Evolutionary conservation across 2,329 filamentous ascomycete species (phyloP).

Genomic region (Fusarium sp.): DNA sequence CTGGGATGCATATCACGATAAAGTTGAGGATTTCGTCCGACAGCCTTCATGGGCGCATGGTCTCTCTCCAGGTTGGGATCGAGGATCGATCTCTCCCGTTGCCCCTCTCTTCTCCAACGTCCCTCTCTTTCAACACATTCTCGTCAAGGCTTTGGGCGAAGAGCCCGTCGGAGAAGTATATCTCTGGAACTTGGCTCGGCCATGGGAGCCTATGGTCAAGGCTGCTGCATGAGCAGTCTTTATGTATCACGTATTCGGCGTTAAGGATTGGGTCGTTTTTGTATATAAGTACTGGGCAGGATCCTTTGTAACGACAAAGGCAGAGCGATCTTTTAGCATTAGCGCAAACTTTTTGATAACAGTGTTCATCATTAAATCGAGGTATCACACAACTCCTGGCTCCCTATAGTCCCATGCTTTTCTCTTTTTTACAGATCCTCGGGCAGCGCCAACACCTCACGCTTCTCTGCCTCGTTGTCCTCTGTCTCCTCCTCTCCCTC

Average conservation of each 20-base stretch:
- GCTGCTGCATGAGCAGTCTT: conserved; percentile 44
- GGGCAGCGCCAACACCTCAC: conserved; percentile 37
- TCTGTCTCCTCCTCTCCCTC: conserved; percentile 53
- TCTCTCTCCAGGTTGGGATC: conserved; percentile 43
- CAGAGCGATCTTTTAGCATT: conserved; percentile 21
- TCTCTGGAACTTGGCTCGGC: conserved; percentile 52
- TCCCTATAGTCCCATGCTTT: conserved; percentile 36
- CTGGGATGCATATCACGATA: conserved; percentile 45
- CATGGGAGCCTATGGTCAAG: conserved; percentile 56
- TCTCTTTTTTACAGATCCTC: conserved; percentile 38
- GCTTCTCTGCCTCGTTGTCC: conserved; percentile 35
- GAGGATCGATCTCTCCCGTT: conserved; percentile 39
- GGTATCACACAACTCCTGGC: conserved; percentile 45
- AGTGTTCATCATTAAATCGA: conserved; percentile 42
- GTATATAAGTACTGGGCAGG: conserved; percentile 7
- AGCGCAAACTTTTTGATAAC: conserved; percentile 31
- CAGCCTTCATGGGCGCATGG: conserved; percentile 43
- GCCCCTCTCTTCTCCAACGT: conserved; percentile 42
- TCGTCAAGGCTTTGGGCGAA: conserved; percentile 48
- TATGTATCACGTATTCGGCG: conserved; percentile 16
- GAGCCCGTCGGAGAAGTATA: conserved; percentile 50
- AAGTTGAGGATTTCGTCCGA: conserved; percentile 48
- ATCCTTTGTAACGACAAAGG: conserved; percentile 14
- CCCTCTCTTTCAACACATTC: conserved; percentile 48
- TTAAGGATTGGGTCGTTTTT: conserved; percentile 16